Evolutionary conservation across 2,329 filamentous ascomycete species (phyloP), one percentile per base, ranked within the genome.

Genomic region (Colletotrichum paranaense): DNA sequence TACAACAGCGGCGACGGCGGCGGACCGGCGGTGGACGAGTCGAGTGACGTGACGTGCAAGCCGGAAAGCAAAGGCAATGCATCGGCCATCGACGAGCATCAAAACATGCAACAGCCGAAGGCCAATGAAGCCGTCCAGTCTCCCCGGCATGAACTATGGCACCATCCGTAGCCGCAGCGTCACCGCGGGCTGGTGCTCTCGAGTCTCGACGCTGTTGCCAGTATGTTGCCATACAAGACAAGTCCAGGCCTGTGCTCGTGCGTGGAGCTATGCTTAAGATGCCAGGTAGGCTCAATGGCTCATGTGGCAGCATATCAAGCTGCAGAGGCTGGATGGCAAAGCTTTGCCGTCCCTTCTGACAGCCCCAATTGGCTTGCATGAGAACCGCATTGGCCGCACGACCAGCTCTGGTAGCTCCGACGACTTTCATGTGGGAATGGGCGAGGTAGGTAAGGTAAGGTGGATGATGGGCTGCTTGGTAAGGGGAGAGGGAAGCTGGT

Each of bases 211-310:
- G 55, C 24, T 14, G 22, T 28, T 11, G 32, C 24, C 24, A 26
- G 46, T 28, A 24, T 46, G 32, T 58, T 38, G 30, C 30, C 30
- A 58, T 19, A 58, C n/a, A 32, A 38, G 22, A 32, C 19, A n/a
- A 30, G 30, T n/a, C 28, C 55, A 57, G 28, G 52, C 62, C 32
- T 19, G 46, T 8, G 60, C 60, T 63, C 59, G n/a, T 55, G 58
- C 58, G 65, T 62, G 60, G 62, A 73, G 71, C 60, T 73, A 22
- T 66, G 67, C 42, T 49, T 67, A 70, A 70, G 24, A 28, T 62
- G 65, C 52, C 58, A 35, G 60, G 22, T 46, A 49, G 53, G 55
- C 59, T 57, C 60, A 30, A 59, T 19, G 32, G 56, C 46, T 60
- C 22, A 32, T 73, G 35, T 35, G 24, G 52, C 26, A 24, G 57